Conservation (phyloP, 2,329 filamentous ascomycete genomes). For the Colletotrichum acutatum region DNA sequence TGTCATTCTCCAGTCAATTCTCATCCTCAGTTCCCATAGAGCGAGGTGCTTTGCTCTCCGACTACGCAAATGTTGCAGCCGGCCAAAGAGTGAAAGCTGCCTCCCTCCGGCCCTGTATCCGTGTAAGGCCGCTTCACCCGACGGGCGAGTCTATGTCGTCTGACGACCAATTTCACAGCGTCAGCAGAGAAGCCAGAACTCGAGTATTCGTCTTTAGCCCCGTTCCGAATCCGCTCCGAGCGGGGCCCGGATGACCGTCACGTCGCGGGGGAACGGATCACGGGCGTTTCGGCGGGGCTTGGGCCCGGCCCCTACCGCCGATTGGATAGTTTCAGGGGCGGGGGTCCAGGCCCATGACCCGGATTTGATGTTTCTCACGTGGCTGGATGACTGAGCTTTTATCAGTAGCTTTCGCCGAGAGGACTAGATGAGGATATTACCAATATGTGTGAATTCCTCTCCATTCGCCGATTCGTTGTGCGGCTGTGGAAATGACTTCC, state of each 20-base stretch:
- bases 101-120: no score
- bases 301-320: neutral
- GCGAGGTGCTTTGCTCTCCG: no score
- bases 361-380: neutral
- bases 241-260: constrained; percentile 1
- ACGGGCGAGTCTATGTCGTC: no score
- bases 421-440: neutral
- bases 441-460: neutral
- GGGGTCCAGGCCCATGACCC: neutral
- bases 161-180: no score
- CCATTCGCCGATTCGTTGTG: no score
- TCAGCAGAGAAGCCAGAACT: no score
- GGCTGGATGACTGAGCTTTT: neutral
- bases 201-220: constrained; percentile 6
- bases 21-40: no score
- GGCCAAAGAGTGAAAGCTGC: no score
- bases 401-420: neutral
- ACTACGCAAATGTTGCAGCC: no score
- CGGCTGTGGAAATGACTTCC: no score
- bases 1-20: no score
- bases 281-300: neutral
- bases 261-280: neutral
- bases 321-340: neutral
- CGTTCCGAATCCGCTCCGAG: constrained; percentile 9
- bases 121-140: no score